These are phyloP conservation scores for Hibiscus trionum DNA, from an alignment of 345 rosid genomes.

Conservation along the genomic window DNA sequence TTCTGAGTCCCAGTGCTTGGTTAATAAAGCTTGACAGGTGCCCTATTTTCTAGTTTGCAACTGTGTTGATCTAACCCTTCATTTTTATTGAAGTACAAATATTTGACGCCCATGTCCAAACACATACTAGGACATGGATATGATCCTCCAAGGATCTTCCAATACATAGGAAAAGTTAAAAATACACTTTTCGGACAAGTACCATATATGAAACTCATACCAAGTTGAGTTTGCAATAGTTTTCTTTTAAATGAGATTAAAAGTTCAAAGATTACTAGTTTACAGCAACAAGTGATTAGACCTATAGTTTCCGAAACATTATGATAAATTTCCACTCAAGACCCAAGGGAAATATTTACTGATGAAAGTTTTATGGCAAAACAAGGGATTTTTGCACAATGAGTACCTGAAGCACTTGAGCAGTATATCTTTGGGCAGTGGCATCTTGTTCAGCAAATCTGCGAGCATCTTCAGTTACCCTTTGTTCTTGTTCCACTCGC, in stretches of 20 bases:
- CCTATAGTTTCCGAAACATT: not conserved
- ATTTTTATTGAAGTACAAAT: not conserved
- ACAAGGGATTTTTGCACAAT: no score
- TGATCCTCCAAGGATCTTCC: not conserved
- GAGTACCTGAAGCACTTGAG: conserved; percentile 76
- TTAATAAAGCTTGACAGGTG: not conserved
- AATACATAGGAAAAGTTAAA: not conserved
- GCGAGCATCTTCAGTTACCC: conserved; percentile 94
- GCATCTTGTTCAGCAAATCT: conserved; percentile 98
- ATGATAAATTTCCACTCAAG: no score
- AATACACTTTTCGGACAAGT: not conserved
- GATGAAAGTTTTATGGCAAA: not conserved
- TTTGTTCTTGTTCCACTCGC: conserved; percentile 99
- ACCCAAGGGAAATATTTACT: no score
- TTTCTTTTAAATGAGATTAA: not conserved
- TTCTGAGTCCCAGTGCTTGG: not conserved
- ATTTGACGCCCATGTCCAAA: not conserved
- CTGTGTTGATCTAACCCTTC: not conserved
- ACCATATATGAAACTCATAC: not conserved
- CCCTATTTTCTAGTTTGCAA: not conserved
- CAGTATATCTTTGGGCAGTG: conserved; percentile 86
- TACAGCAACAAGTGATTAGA: not conserved
- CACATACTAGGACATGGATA: not conserved
- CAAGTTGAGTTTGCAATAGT: not conserved
- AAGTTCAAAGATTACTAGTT: not conserved